Evolutionary conservation across 1,139 yeast species (phyloP), one percentile per base, ranked within the genome.

Genomic region (Pichia norvegensis): DNA sequence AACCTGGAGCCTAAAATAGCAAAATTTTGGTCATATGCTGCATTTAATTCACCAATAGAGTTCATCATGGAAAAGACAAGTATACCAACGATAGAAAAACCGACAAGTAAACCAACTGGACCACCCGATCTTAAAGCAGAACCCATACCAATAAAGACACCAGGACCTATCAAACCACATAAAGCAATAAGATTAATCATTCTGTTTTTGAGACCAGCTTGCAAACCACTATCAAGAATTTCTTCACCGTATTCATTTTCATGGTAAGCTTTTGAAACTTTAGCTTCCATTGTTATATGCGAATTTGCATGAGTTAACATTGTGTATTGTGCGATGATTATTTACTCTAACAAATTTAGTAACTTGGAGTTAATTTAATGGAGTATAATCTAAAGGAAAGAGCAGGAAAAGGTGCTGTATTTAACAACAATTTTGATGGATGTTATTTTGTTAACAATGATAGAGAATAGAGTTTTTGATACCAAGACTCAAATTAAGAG

Each of bases 41-140:
- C 73, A 36, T 78, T 72, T 52, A 78, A 56, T 54, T 78, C 84
- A 37, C 83, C 83, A 51, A 78, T 65, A 17, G 75, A 69, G 49
- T 72, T 76, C 77, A 78, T 75, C 76, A 78, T 74, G 10, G 74
- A 63, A 36, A 77, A 67, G 0, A 79, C 81, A 40, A 78, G 63
- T n/a, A 77, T 49, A 14, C 81, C 82, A 45, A 77, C 72, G 33
- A 78, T 63, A 0, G 74, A 73, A 41, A 51, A 55, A 38, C 81
- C 81, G 3, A 78, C 57, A 21, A 56, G 33, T 10, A 55, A 4
- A 69, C 75, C 60, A 42, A 55, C 60, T 3, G 62, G 60, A 6
- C 62, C 61, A 44, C 56, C 55, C 2, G 48, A 44, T 13, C 52
- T 47, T 19, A 59, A 38, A 1, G 57, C 54, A 29, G 50, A 46